Base-by-base conservation (phyloP, 306 rosid genomes). In the Dryas drummondii region DNA sequence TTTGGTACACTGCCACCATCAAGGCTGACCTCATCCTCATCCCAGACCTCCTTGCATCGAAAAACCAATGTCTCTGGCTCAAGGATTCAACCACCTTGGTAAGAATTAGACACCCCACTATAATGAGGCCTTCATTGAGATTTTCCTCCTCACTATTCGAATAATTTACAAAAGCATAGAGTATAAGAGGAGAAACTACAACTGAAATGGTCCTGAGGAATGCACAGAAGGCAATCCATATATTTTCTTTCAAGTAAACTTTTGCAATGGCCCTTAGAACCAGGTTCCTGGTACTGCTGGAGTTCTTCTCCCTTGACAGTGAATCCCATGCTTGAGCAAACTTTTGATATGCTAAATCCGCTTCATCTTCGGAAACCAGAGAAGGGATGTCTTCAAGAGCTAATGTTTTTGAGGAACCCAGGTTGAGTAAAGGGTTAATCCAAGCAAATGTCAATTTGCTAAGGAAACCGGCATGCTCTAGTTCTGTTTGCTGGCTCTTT, bases 21-120 rank as follows among this genome's bases (percentile, higher is more conserved):
- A 91, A 70, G 53, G 97, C 89, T 10, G 96, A 90, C 74, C 98
- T 83, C 87, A 93, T 91, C 68, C 87, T 83, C 96, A 90, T 84
- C 0, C 94, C 96, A 0, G 84, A 85, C 80, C 92, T 88, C 79
- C 87, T 87, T 15, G 96, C 76, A 46, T 47, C n/a, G 65, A 90
- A 90, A 67, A 55, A 87, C 84, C 91, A 88, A 50, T 88, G 98
- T 56, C 94, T 88, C 41, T 92, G 96, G 8, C 87, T 73, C 47
- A 92, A 57, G 10, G 94, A 90, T 14, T 92, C 96, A 40, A 84
- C 69, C 41, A 83, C 48, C 76, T 86, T 92, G 61, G 82, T 16
- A 10, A 87, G 14, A 76, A 90, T 66, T 44, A 92, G 46, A 48
- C 78, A 75, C 49, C 88, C 90, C 16, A 92, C 47, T 19, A 92